Evolutionary conservation across 2,329 filamentous ascomycete genomes (phyloP).

Genomic region (Tolypocladium tundrense): DNA sequence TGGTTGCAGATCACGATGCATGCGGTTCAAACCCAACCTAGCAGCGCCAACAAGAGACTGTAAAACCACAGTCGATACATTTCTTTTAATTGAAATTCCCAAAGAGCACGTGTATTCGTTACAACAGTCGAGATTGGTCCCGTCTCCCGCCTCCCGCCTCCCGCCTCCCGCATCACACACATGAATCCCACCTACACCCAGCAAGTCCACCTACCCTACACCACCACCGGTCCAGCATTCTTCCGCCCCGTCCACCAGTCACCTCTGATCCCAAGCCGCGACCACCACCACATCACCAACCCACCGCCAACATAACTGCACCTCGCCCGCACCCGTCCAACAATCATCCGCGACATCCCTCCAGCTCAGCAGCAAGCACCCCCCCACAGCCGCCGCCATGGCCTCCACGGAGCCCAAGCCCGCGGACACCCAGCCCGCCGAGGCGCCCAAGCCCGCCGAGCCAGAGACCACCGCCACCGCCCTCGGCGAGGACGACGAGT

Average conservation of each 20-base stretch:
- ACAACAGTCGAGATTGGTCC: too few relatives aligned
- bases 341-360: background rate
- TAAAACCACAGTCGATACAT: too few relatives aligned
- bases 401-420: conserved; percentile 3
- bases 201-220: background rate
- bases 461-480: conserved; percentile 39
- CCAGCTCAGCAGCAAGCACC: background rate
- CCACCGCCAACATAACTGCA: conserved; percentile 2
- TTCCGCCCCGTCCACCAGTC: background rate
- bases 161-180: too few relatives aligned
- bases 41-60: too few relatives aligned
- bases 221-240: background rate
- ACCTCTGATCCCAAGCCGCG: background rate
- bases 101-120: too few relatives aligned
- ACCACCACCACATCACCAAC: background rate
- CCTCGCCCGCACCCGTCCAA: background rate
- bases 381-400: background rate
- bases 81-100: too few relatives aligned
- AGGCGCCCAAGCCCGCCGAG: conserved; percentile 10
- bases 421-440: conserved; percentile 17
- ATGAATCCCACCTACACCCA: too few relatives aligned
- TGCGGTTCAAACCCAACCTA: too few relatives aligned
- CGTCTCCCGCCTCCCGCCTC: too few relatives aligned
- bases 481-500: conserved; percentile 96
- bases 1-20: background rate